phyloP scores from a whole-genome alignment of 2,329 filamentous ascomycete genomes.

The Thermothelomyces thermophilus region DNA sequence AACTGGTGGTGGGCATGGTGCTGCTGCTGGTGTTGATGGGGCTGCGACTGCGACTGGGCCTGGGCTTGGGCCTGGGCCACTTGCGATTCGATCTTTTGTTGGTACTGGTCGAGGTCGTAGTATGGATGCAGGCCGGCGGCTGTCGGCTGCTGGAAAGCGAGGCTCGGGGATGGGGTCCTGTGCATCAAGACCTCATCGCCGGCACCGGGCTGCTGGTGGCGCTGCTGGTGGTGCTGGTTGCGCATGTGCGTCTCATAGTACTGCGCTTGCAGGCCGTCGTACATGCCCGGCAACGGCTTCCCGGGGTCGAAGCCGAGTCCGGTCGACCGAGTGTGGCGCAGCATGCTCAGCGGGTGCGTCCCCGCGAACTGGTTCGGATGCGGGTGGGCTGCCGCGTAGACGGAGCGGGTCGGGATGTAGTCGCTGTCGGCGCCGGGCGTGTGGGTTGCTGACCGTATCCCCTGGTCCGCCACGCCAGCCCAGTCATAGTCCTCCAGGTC shows the following conservation, averaged over 20 bases:
- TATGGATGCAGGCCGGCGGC: constrained; percentile 14
- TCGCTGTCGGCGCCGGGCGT: constrained; percentile 31
- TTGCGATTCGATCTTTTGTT: not conserved
- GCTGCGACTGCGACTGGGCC: constrained; percentile 5
- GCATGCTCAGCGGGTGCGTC: constrained; percentile 16
- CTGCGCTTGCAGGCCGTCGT: constrained; percentile 30
- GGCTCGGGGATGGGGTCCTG: constrained; percentile 31
- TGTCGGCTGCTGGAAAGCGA: constrained; percentile 20
- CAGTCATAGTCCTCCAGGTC: constrained; percentile 43
- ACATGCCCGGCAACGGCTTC: constrained; percentile 34
- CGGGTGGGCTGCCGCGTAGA: constrained; percentile 15
- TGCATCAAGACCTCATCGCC: constrained; percentile 30
- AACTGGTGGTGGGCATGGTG: constrained; percentile 15
- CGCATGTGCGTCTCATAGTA: constrained; percentile 33
- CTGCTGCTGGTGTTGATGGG: constrained; percentile 6
- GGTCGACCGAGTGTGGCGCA: constrained; percentile 27
- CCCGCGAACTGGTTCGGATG: constrained; percentile 11
- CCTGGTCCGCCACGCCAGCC: constrained; percentile 29
- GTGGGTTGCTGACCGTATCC: constrained; percentile 27
- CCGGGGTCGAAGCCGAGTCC: constrained; percentile 32
- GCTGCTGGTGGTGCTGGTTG: constrained; percentile 22
- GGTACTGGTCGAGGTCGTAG: constrained; percentile 16
- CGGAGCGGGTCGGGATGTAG: constrained; percentile 23
- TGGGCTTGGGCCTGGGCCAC: not conserved
- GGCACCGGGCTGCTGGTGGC: constrained; percentile 21